phyloP scores from a whole-genome alignment of 139 green algal genomes.

The Nannochloris sp. region DNA sequence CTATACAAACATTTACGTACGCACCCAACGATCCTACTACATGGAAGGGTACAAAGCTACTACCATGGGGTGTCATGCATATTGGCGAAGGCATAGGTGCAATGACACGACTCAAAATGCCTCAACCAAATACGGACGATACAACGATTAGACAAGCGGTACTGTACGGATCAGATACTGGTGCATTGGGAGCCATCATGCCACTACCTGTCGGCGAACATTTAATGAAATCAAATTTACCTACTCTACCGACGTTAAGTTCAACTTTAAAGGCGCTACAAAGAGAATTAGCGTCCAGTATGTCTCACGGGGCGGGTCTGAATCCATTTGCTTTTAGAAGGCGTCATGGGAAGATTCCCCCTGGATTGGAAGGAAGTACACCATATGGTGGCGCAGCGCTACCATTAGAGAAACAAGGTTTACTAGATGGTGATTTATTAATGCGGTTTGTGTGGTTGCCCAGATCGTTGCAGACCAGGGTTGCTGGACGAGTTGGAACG shows the following conservation, averaged over 20 bases:
- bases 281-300: slow-evolving; percentile 26
- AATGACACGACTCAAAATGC: slow-evolving; percentile 21
- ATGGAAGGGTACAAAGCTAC: slow-evolving; percentile 50
- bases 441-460: slow-evolving; percentile 28
- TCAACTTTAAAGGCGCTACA: slow-evolving; percentile 36
- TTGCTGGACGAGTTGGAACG: slow-evolving; percentile 11
- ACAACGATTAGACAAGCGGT: slow-evolving; percentile 15
- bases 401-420: slow-evolving; percentile 14
- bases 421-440: slow-evolving; percentile 61
- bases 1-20: slow-evolving; percentile 37
- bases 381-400: neutral
- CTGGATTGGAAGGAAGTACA: slow-evolving; percentile 19
- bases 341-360: slow-evolving; percentile 22
- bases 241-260: slow-evolving; percentile 9
- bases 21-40: slow-evolving; percentile 27
- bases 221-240: neutral
- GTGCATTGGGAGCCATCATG: slow-evolving; percentile 1
- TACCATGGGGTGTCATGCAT: slow-evolving; percentile 33
- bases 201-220: slow-evolving; percentile 13
- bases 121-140: neutral
- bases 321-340: slow-evolving; percentile 67
- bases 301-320: slow-evolving; percentile 54
- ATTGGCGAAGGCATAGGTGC: slow-evolving; percentile 5
- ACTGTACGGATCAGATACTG: slow-evolving; percentile 1
- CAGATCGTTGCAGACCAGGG: slow-evolving; percentile 13